Evolutionary conservation across 257 asterid species (phyloP), one percentile per base, ranked within the genome.

Genomic region (Scutellaria baicalensis): DNA sequence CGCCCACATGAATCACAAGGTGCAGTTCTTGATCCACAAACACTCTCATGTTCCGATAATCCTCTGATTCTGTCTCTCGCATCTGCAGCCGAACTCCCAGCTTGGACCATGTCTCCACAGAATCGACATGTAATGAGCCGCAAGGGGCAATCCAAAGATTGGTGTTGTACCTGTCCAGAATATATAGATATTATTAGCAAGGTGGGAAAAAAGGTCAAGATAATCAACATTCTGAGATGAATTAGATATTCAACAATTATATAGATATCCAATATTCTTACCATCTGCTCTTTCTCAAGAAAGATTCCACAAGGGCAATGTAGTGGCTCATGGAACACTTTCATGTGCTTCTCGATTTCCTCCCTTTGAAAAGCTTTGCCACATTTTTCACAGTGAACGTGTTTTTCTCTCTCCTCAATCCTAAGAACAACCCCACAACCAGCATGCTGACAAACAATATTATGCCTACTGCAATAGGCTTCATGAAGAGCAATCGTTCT

Each of bases 21-120:
- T 6, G 97, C 93, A 7, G 97, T 93, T 76, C 97, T 86, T 4
- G 96, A 93, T 55, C 97, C 99, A 79, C 99, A 93, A 0, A 78
- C 40, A 57, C 96, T 87, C 81, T 93, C 99, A 10, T 93, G 99
- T 70, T 91, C 97, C 0, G 97, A 78, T 64, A 89, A 78, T 57
- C 99, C 99, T 75, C 96, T 80, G 31, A 93, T 74, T 5, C 99
- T 79, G 71, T 93, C 99, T 40, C 99, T 79, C 0, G 78, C 92
- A 82, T 93, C 96, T 56, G 86, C 84, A 31, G 96, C 93, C 18
- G 73, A 78, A 35, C 75, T 79, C 71, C 99, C 99, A 16, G 99
- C 99, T 73, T 89, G 89, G 54, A 93, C 99, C 97, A 93, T 93
- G 64, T 91, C 99, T 50, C 99, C 99, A 83, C 99, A 93, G 71